phyloP scores from a whole-genome alignment of 2,329 filamentous ascomycete genomes.

The Fusarium torreyae region DNA sequence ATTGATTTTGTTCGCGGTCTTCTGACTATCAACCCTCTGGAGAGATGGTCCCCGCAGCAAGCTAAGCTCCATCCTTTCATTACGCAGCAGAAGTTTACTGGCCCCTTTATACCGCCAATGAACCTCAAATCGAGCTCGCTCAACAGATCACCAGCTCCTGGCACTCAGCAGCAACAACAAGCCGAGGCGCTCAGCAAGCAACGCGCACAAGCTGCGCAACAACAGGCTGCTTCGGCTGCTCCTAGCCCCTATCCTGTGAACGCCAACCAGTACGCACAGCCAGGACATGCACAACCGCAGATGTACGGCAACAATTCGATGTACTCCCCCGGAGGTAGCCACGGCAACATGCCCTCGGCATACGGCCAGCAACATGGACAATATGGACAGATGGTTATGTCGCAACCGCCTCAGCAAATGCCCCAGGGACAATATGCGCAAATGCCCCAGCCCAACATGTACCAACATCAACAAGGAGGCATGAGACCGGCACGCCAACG shows the following conservation, averaged over 20 bases:
- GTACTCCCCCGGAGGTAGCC: constrained; percentile 74
- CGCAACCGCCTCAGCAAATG: constrained; percentile 76
- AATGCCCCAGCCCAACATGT: constrained; percentile 68
- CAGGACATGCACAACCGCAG: constrained; percentile 68
- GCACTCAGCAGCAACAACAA: constrained; percentile 95
- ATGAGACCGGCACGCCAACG: constrained; percentile 85
- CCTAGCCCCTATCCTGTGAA: constrained; percentile 75
- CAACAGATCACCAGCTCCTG: constrained; percentile 90
- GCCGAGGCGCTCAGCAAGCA: constrained; percentile 96
- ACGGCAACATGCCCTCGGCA: constrained; percentile 73
- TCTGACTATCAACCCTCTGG: constrained; percentile 93
- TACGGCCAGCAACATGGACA: constrained; percentile 81
- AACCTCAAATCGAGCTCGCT: constrained; percentile 90
- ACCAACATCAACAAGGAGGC: constrained; percentile 75
- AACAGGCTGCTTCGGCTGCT: constrained; percentile 77
- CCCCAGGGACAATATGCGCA: constrained; percentile 74
- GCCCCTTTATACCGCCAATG: constrained; percentile 97
- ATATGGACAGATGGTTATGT: constrained; percentile 82
- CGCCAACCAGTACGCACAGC: constrained; percentile 63
- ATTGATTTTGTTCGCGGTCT: constrained; percentile 98
- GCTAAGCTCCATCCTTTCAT: constrained; percentile 98
- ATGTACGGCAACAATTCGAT: constrained; percentile 88
- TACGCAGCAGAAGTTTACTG: constrained; percentile 97
- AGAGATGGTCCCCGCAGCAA: constrained; percentile 98
- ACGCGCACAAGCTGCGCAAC: constrained; percentile 79